phyloP scores from a whole-genome alignment of 2,329 filamentous ascomycete genomes.

The Pseudogymnoascus sp. region DNA sequence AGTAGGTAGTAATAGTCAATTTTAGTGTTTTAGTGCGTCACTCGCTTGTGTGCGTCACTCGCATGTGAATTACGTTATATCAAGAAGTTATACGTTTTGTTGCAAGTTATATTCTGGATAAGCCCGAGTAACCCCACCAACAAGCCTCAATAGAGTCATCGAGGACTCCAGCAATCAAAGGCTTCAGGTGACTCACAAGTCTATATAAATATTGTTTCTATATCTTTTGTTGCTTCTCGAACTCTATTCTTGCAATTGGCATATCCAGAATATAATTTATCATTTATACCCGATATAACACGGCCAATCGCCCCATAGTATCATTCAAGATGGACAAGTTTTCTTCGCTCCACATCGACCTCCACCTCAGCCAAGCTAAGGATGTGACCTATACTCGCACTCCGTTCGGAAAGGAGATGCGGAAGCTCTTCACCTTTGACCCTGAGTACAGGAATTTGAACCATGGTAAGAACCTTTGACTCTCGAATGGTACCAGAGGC shows the following conservation, averaged over 20 bases:
- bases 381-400: conserved; percentile 20
- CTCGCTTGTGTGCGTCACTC: no score
- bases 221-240: neutral
- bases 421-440: conserved; percentile 30
- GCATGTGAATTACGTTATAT: no score
- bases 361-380: conserved; percentile 11
- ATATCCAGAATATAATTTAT: neutral
- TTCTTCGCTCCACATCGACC: conserved; percentile 13
- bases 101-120: neutral
- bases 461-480: conserved; percentile 25
- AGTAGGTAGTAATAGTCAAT: no score
- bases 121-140: neutral
- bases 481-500: neutral
- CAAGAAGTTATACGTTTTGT: neutral
- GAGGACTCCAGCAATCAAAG: neutral
- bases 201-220: neutral
- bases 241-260: neutral
- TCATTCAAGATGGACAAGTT: conserved; percentile 19
- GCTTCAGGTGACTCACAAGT: neutral
- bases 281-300: neutral
- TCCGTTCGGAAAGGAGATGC: conserved; percentile 30
- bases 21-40: no score
- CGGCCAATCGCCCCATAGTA: neutral
- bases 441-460: conserved; percentile 30
- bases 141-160: neutral